phyloP scores from a whole-genome alignment of 1,284 basidiomycete genomes.

The Volvariella volvacea region DNA sequence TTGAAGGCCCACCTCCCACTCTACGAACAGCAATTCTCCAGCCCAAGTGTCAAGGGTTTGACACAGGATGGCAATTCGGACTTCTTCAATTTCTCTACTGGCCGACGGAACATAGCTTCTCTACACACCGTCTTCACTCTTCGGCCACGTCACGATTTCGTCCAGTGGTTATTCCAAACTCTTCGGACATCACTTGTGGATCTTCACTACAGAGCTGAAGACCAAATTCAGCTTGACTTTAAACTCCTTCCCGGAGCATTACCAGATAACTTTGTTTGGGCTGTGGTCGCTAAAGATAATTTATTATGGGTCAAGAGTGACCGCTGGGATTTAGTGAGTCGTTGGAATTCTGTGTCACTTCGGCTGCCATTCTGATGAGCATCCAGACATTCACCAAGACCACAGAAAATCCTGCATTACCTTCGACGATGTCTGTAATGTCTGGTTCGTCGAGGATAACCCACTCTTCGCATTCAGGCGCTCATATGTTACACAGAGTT shows the following conservation, averaged over 20 bases:
- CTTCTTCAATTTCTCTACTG: conserved; percentile 82
- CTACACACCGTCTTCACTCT: conserved; percentile 77
- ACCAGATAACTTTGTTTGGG: conserved; percentile 75
- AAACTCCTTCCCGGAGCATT: conserved; percentile 53
- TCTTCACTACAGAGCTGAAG: conserved; percentile 62
- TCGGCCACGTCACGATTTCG: conserved; percentile 76
- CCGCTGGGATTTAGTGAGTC: conserved; percentile 81
- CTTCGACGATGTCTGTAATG: conserved; percentile 62
- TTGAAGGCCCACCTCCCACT: conserved; percentile 48
- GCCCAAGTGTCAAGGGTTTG: conserved; percentile 42
- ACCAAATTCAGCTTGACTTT: conserved; percentile 72
- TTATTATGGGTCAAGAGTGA: conserved; percentile 59
- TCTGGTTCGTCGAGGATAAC: conserved; percentile 38
- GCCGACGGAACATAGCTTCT: conserved; percentile 67
- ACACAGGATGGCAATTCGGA: conserved; percentile 67
- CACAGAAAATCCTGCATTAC: conserved; percentile 57
- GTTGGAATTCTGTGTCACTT: conserved; percentile 2
- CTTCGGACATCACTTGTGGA: conserved; percentile 61
- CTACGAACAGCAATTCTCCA: conserved; percentile 63
- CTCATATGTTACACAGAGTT: conserved; percentile 41
- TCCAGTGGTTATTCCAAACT: conserved; percentile 59
- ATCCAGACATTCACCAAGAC: conserved; percentile 75
- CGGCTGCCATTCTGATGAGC: conserved; percentile 5
- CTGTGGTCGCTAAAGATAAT: conserved; percentile 73
- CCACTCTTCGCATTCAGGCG: conserved; percentile 7